These are phyloP conservation scores for Solanum pinnatisectum DNA, from an alignment of 257 asterid species.

Conservation along the genomic window DNA sequence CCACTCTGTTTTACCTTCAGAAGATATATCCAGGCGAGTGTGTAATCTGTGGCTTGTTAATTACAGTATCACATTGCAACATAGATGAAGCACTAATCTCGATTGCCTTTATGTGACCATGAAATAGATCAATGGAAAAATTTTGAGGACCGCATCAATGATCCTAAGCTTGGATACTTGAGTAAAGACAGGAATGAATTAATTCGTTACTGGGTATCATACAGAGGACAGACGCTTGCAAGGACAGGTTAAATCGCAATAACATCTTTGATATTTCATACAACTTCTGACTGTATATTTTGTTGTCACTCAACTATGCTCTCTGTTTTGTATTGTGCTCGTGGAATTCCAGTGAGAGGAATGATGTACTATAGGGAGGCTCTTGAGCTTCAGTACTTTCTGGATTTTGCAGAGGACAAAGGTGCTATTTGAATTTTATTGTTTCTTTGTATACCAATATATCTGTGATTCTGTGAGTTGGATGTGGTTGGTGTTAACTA, in stretches of 20 bases:
- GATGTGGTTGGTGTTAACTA: neutral
- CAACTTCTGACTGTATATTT: neutral
- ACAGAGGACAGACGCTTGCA: slow-evolving; percentile 96
- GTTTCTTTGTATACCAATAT: neutral
- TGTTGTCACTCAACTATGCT: neutral
- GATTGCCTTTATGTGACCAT: slow-evolving; percentile 1
- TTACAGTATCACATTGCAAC: neutral
- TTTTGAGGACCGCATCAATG: slow-evolving; percentile 59
- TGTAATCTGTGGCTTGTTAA: neutral
- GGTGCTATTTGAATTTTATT: slow-evolving; percentile 28
- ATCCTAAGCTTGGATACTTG: slow-evolving; percentile 32
- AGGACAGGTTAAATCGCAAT: slow-evolving; percentile 62
- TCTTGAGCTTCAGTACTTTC: slow-evolving; percentile 89
- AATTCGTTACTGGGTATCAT: slow-evolving; percentile 89
- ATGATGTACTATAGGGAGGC: slow-evolving; percentile 96
- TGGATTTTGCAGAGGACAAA: slow-evolving; percentile 77
- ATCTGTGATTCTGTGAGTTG: neutral
- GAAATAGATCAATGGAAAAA: slow-evolving; percentile 82
- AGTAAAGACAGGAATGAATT: slow-evolving; percentile 47
- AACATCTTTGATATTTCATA: neutral
- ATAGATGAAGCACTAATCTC: neutral
- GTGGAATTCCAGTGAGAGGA: slow-evolving; percentile 67
- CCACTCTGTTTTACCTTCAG: slow-evolving; percentile 85
- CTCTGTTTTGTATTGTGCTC: neutral
- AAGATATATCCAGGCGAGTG: slow-evolving; percentile 86